phyloP scores from a whole-genome alignment of 148 eudicot genomes.

The Linanthus parryae region DNA sequence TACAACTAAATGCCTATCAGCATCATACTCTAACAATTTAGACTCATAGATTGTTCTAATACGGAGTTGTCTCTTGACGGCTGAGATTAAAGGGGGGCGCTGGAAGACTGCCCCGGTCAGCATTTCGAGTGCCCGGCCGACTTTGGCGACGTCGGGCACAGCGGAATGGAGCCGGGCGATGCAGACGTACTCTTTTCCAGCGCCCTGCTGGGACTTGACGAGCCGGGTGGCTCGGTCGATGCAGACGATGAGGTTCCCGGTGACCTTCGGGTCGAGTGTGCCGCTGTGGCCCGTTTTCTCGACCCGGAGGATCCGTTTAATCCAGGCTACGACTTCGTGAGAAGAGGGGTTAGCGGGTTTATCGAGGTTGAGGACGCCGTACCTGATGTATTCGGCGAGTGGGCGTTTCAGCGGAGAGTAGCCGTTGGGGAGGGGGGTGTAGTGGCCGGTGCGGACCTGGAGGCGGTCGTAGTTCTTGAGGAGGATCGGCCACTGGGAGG shows the following conservation, averaged over 20 bases:
- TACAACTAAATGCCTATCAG: constrained; percentile 68
- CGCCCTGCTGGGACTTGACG: constrained; percentile 93
- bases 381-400: constrained; percentile 55
- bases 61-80: constrained; percentile 87
- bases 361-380: constrained; percentile 76
- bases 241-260: constrained; percentile 86
- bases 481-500: constrained; percentile 85
- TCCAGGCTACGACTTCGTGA: constrained; percentile 96
- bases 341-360: constrained; percentile 93
- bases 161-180: constrained; percentile 70
- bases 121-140: constrained; percentile 68
- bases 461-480: constrained; percentile 78
- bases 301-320: constrained; percentile 73
- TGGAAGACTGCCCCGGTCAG: constrained; percentile 88
- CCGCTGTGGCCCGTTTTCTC: constrained; percentile 93
- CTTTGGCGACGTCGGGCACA: constrained; percentile 72
- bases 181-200: constrained; percentile 95
- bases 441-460: constrained; percentile 83
- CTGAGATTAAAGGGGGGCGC: constrained; percentile 83
- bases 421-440: constrained; percentile 80
- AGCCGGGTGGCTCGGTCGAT: constrained; percentile 82
- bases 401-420: constrained; percentile 80
- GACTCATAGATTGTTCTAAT: constrained; percentile 85
- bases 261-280: constrained; percentile 88
- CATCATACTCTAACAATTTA: constrained; percentile 78